Conservation (phyloP, 2,329 filamentous ascomycete species). For the Pseudovirgaria hyperparasitica region DNA sequence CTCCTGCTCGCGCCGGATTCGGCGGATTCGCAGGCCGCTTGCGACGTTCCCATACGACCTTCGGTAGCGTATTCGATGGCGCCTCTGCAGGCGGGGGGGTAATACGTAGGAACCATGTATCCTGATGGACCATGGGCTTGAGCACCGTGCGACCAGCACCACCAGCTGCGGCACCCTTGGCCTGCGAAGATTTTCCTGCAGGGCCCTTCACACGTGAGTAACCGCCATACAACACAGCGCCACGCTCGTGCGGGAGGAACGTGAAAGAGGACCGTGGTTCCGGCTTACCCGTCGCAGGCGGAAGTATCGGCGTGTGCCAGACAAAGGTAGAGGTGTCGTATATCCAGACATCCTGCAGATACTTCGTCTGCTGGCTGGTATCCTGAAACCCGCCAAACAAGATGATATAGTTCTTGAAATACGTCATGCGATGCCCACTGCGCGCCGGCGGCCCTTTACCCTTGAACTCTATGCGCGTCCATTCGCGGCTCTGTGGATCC, state of each 20-base stretch:
- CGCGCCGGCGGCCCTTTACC: conserved; percentile 71
- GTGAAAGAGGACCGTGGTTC: conserved; percentile 88
- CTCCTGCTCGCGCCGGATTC: conserved; percentile 68
- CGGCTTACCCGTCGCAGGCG: conserved; percentile 71
- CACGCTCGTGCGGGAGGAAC: conserved; percentile 77
- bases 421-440: conserved; percentile 91
- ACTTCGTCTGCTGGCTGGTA: conserved; percentile 88
- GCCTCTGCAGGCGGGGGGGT: conserved; percentile 58
- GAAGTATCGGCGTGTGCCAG: conserved; percentile 68
- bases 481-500: conserved; percentile 73
- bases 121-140: conserved; percentile 82
- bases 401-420: conserved; percentile 92
- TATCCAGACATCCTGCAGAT: conserved; percentile 86
- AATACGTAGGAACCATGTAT: conserved; percentile 86
- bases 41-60: conserved; percentile 78
- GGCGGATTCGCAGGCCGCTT: conserved; percentile 88
- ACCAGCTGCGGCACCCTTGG: conserved; percentile 44
- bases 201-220: conserved; percentile 79
- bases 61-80: conserved; percentile 51
- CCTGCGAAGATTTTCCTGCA: conserved; percentile 42
- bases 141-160: conserved; percentile 58
- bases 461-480: conserved; percentile 74
- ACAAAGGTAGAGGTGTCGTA: conserved; percentile 82
- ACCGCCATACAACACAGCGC: conserved; percentile 82
- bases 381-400: conserved; percentile 96